Base-by-base conservation (phyloP, 2,329 filamentous ascomycete genomes). In the Xylariaceae sp. region DNA sequence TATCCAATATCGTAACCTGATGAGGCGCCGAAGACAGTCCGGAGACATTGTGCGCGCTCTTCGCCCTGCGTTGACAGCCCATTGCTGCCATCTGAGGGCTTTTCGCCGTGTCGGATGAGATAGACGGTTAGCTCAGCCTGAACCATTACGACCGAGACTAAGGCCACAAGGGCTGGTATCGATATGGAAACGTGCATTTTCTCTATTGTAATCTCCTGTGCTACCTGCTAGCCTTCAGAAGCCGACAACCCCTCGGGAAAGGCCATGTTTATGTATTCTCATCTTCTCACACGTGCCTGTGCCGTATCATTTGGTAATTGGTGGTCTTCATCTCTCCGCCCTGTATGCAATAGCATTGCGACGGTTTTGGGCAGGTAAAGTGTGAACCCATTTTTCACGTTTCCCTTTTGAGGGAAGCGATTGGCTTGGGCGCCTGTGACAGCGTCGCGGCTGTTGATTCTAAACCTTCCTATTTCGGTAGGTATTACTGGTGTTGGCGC, bases 101-200 rank as follows among this genome's bases (percentile, higher is more conserved):
- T 84, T 61, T 84, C 80, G 47, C 80, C 80, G 52, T 84, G 80
- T 16, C 80, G 75, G 58, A 84, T 83, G 7, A 83, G 64, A 57
- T 81, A 84, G 23, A 83, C 75, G 1, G 73, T 82, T 2, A 77
- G 71, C 8, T 55, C 45, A 1, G 52, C 7, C 16, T 8, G 12
- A 3, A 16, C 27, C 27, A 32, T 32, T 4, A 12, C 27, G 12
- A 16, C 4, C 4, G 27, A 12, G 12, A 4, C 27, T 16, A 32
- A 16, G 27, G 7, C 27, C 27, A 32, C 4, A 19, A 37, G 19
- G 35, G 20, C n/a, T n/a, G n/a, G 35, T 3, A 22, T 11, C 14
- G 35, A 37, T 12, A 5, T 37, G 14, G 7, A 32, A 16, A 32
- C 5, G 12, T 32, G 27, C 27, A 32, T 32, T 32, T 32, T 32